Base-by-base conservation (phyloP, 768 basidiomycete genomes). In the Guyanaporus albipodus region DNA sequence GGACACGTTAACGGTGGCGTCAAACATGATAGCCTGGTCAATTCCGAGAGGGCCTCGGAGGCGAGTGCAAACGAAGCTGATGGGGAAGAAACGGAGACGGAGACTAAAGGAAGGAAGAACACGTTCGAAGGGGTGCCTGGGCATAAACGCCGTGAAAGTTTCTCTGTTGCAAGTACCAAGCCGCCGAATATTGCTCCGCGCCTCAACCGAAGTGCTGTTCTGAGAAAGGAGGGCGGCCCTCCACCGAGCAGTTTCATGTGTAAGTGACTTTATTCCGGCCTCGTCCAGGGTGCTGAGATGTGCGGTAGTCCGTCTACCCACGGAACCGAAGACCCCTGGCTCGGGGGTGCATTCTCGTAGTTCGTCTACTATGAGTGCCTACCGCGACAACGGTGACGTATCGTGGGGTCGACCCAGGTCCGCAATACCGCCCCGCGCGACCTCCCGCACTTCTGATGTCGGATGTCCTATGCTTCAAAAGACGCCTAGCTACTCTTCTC, bases 101-200 rank as follows among this genome's bases (percentile, higher is more conserved):
- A 66, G 47, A 35, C 21, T 1, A 32, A 12, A 11, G 57, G 58
- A 49, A 65, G 60, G 32, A 76, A 74, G 63, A 63, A 64, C 26
- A 79, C 75, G 0, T 92, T 91, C 56, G 84, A 85, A 0, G 87
- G 87, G 27, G 83, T 91, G 4, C 89, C 90, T 6, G 89, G 89
- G 0, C 89, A 92, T 58, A 91, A 91, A 67, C 74, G 89, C 44
- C 70, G 84, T 22, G 86, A 88, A 60, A 79, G 78, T 12, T 82
- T 92, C 51, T 64, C 79, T 6, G 90, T 92, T 8, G 75, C 83
- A 15, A 78, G 76, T 50, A 72, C 70, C 9, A 61, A 59, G 40
- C 53, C 70, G 9, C 77, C 77, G 8, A 60, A 61, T 1, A 68
- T 77, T n/a, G 49, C 60, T 6, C 78, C 79, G 6, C 63, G 73